Base-by-base conservation (phyloP, 192 early-diverging fungal genomes). In the Coemansia interrupta region DNA sequence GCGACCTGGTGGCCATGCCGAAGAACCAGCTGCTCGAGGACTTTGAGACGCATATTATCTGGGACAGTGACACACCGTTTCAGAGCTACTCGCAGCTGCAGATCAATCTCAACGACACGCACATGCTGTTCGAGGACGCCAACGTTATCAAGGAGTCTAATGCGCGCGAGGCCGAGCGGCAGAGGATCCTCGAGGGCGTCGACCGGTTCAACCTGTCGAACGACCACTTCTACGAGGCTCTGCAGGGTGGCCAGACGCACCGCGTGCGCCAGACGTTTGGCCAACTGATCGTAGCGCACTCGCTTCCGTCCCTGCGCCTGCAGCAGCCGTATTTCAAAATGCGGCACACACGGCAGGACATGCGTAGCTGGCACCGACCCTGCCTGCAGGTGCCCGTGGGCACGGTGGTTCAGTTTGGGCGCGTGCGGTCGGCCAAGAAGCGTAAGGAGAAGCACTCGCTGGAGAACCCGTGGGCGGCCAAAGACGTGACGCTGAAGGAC, bases 401-500 rank as follows among this genome's bases (percentile, higher is more conserved):
- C 50, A 60, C 72, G 8, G 66, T 72, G 4, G 80, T 92, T 40
- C 77, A 64, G 8, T 95, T 99, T 66, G 84, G 89, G 11, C 83
- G 87, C 2, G 87, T 93, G 41, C 88, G 83, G 46, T 65, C 83
- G 7, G 80, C 78, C 40, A 91, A 90, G 47, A 89, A 89, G 66
- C 85, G 85, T 64, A 88, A 89, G 50, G 82, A 84, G 46, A 83
- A 85, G 61, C 83, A 86, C 26, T 68, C 79, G 38, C 74, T 82
- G 26, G 88, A 90, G 56, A 67, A 86, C 32, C 87, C 94, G 80
- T 82, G 87, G 63, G 90, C 80, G 30, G 83, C 87, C 10, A 94
- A 91, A 58, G 94, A 97, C 74, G 63, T 99, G 19, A 91, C 91
- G 11, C 78, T 97, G 6, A 92, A 90, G 47, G 96, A 99, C 54